These are phyloP conservation scores for Cytospora piceae DNA, from an alignment of 2,329 filamentous ascomycete genomes.

Conservation along the genomic window DNA sequence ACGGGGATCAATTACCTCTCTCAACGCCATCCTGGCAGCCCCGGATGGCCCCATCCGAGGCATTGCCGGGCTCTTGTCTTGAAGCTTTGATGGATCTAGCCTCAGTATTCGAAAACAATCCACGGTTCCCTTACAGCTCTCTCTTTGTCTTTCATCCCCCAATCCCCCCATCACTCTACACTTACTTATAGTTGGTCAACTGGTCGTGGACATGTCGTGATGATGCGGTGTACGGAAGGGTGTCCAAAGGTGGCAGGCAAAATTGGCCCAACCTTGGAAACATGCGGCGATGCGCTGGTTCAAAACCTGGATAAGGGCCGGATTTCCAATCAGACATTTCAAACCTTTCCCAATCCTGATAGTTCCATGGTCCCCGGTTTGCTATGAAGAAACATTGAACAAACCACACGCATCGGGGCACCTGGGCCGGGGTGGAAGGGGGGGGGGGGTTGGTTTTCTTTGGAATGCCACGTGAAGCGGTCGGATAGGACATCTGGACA, in stretches of 20 bases:
- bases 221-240: background rate
- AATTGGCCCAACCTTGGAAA: background rate
- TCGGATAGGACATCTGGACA: background rate
- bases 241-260: background rate
- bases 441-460: background rate
- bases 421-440: background rate
- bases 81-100: background rate
- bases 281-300: background rate
- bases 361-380: background rate
- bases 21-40: background rate
- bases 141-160: background rate
- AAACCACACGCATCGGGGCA: background rate
- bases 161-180: no score
- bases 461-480: conserved; percentile 14
- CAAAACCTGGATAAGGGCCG: background rate
- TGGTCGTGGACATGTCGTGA: background rate
- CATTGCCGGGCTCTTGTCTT: background rate
- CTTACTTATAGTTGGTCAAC: no score
- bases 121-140: background rate
- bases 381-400: no score
- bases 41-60: background rate
- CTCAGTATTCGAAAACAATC: background rate
- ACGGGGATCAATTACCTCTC: background rate
- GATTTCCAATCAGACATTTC: background rate
- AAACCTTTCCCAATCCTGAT: background rate